phyloP scores from a whole-genome alignment of 163 green algal genomes.

The Scenedesmus sp. region DNA sequence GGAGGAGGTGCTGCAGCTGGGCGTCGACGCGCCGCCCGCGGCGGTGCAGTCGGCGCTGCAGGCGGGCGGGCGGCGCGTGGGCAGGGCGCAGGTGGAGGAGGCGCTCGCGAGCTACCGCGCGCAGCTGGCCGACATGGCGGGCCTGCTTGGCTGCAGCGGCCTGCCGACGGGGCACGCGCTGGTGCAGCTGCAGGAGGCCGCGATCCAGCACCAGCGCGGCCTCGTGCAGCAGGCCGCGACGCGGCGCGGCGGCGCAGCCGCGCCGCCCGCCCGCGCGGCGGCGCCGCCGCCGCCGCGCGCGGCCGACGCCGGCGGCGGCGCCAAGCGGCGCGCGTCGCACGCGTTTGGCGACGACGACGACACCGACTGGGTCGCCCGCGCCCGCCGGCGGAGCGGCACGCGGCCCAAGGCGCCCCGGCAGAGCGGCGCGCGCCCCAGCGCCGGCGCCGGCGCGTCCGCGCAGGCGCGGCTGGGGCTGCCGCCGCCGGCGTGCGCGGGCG shows the following conservation, averaged over 20 bases:
- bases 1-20: conserved; percentile 9
- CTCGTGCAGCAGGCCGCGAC: conserved; percentile 4
- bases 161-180: neutral
- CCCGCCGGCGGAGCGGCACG: neutral
- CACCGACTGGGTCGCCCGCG: neutral
- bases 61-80: neutral
- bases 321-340: no score
- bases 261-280: no score
- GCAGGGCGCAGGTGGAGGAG: neutral
- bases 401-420: conserved; percentile 1
- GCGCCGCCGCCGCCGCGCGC: no score
- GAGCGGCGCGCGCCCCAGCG: neutral
- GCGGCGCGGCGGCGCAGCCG: no score
- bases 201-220: conserved; percentile 6
- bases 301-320: no score
- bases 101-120: neutral
- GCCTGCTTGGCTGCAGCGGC: neutral
- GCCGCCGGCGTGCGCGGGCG: no score
- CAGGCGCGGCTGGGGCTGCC: neutral
- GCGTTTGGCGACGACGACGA: no score
- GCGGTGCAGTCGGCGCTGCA: neutral
- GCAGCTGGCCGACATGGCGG: conserved; percentile 21
- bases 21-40: neutral
- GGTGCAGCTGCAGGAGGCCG: conserved; percentile 15
- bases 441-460: neutral